Conservation (phyloP, 2,329 filamentous ascomycete species). For the Aspergillus ustus region DNA sequence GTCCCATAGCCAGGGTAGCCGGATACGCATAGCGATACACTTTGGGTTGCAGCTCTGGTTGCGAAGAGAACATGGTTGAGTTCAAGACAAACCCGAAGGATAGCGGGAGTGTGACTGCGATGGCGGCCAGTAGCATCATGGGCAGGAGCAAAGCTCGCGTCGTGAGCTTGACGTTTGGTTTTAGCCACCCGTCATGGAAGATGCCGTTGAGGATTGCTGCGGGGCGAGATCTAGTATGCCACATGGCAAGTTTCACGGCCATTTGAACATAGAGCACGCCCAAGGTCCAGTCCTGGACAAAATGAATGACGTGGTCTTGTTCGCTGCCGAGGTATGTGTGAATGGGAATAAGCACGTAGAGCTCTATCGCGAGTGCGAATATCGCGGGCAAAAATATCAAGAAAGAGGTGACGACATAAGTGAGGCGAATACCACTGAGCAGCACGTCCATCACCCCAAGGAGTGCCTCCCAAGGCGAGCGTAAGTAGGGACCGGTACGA, state of each 20-base stretch:
- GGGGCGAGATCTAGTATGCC: slow-evolving; percentile 71
- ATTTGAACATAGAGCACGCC: slow-evolving; percentile 90
- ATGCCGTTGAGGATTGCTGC: slow-evolving; percentile 76
- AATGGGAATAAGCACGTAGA: slow-evolving; percentile 85
- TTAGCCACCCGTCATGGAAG: slow-evolving; percentile 73
- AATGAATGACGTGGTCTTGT: slow-evolving; percentile 62
- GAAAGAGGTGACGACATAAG: slow-evolving; percentile 77
- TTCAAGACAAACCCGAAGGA: slow-evolving; percentile 60
- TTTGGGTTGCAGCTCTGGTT: slow-evolving; percentile 39
- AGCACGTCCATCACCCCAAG: slow-evolving; percentile 23
- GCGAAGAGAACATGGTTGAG: slow-evolving; percentile 41
- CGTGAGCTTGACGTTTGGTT: slow-evolving; percentile 77
- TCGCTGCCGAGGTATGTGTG: slow-evolving; percentile 70
- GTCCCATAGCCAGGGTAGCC: slow-evolving; percentile 57
- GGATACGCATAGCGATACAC: slow-evolving; percentile 78
- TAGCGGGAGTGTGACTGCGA: slow-evolving; percentile 69
- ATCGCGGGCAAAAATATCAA: slow-evolving; percentile 80
- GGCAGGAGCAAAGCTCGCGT: slow-evolving; percentile 89
- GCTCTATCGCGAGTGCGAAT: slow-evolving; percentile 78
- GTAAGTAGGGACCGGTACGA: slow-evolving; percentile 32
- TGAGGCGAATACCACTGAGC: slow-evolving; percentile 55
- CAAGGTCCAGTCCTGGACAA: slow-evolving; percentile 93
- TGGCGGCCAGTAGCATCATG: slow-evolving; percentile 62
- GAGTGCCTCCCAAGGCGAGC: slow-evolving; percentile 37
- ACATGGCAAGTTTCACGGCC: slow-evolving; percentile 68